Evolutionary conservation across 805 yeast species (phyloP), one percentile per base, ranked within the genome.

Genomic region (Metschnikowia similis): DNA sequence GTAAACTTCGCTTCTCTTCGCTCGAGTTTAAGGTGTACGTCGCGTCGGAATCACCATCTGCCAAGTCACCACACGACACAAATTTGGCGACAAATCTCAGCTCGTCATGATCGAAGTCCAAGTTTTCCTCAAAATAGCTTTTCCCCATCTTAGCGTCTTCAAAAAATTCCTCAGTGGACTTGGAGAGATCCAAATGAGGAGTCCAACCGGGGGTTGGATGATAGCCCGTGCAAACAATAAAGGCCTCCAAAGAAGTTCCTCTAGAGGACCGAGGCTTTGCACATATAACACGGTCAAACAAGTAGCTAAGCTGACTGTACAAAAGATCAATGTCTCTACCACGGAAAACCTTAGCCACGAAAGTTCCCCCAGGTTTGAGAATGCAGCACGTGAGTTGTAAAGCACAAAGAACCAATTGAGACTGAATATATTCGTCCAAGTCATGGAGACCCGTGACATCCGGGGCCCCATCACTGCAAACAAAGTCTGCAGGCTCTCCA

Each of bases 391-490:
- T 91, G 49, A 94, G 73, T 61, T 90, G 96, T 49, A 94, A 71
- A 1, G 99, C 99, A 36, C 97, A 85, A 58, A 91, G 73, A 47
- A 94, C 87, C 50, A 94, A 74, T 65, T 94, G 98, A 2, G 96
- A 97, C 71, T 94, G 99, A 50, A 94, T 87, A 64, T 92, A 94
- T 67, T 94, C 99, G 66, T 94, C 99, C 51, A 94, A 73, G 67
- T 94, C 99, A 65, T 94, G 99, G 46, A 94, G 69, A 0, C 99
- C 99, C 0, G 99, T 94, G 21, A 94, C 99, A 69, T 94, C 99
- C 2, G 99, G 99, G 0, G 99, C 99, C 50, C 99, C 99, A 66
- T 94, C 98, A 60, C 96, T 85, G 61, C 96, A 89, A 0, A 94
- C 96, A 64, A 92, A 86, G 66, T 94, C 99, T 0, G 98, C 98